phyloP scores from a whole-genome alignment of 257 asterid genomes.

The Lycium ferocissimum region DNA sequence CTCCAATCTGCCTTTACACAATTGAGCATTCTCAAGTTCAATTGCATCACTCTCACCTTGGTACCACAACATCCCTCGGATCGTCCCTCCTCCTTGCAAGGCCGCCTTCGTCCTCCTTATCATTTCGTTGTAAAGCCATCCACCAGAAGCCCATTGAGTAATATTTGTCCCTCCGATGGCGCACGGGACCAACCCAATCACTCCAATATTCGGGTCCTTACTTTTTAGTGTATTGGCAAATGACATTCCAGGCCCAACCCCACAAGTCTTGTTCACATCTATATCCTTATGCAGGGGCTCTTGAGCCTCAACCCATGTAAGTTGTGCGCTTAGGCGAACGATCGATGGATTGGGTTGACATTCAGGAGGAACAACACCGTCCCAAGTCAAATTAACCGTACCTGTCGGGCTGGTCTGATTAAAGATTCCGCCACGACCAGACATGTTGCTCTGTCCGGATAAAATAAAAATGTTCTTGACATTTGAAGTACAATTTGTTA shows the following conservation, averaged over 20 bases:
- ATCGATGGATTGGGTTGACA: slow-evolving; percentile 39
- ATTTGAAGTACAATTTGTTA: neutral
- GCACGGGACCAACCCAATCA: slow-evolving; percentile 52
- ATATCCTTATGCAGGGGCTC: slow-evolving; percentile 51
- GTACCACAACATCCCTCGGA: slow-evolving; percentile 53
- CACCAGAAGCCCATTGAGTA: slow-evolving; percentile 44
- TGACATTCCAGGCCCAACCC: slow-evolving; percentile 51
- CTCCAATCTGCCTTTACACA: slow-evolving; percentile 37
- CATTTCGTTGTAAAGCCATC: slow-evolving; percentile 37
- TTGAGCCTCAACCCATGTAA: slow-evolving; percentile 41
- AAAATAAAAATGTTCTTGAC: slow-evolving; percentile 27
- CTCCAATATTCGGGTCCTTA: slow-evolving; percentile 23
- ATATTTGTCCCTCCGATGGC: slow-evolving; percentile 52
- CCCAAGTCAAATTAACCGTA: slow-evolving; percentile 23
- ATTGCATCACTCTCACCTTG: slow-evolving; percentile 49
- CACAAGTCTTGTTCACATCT: slow-evolving; percentile 38
- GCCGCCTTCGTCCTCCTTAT: slow-evolving; percentile 36
- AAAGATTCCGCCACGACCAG: slow-evolving; percentile 35
- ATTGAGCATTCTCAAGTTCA: slow-evolving; percentile 29
- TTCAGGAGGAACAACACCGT: slow-evolving; percentile 14
- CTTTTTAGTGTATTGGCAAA: slow-evolving; percentile 41
- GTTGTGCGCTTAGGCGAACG: slow-evolving; percentile 26
- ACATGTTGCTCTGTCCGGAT: slow-evolving; percentile 40
- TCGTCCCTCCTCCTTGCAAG: slow-evolving; percentile 26
- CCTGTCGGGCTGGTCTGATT: neutral